Conservation (phyloP, 495 filamentous ascomycete species). For the Podospora appendiculata region DNA sequence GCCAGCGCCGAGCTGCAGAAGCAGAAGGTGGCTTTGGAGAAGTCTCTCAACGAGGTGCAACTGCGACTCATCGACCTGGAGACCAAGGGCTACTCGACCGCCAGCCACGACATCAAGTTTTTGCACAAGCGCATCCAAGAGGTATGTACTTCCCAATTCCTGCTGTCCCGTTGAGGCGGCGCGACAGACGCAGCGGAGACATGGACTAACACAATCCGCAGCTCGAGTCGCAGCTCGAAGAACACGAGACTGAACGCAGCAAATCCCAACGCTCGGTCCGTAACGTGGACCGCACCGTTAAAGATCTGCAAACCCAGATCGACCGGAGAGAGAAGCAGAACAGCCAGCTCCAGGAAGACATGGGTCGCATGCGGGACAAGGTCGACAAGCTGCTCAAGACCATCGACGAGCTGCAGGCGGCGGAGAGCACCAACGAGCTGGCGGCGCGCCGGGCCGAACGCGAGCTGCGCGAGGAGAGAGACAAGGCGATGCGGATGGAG, state of each 20-base stretch:
- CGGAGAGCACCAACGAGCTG: slow-evolving; percentile 73
- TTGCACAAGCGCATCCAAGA: slow-evolving; percentile 92
- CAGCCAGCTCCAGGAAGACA: slow-evolving; percentile 69
- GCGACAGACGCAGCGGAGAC: background rate
- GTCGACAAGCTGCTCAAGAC: slow-evolving; percentile 78
- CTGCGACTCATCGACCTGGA: slow-evolving; percentile 85
- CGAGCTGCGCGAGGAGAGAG: slow-evolving; percentile 81
- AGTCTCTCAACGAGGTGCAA: slow-evolving; percentile 85
- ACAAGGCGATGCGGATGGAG: slow-evolving; percentile 75
- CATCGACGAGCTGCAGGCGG: slow-evolving; percentile 88
- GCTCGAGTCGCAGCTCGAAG: slow-evolving; percentile 89
- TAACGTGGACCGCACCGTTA: slow-evolving; percentile 90
- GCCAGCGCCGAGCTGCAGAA: slow-evolving; percentile 76
- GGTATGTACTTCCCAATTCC: slow-evolving; percentile 45
- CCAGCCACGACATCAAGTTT: slow-evolving; percentile 92
- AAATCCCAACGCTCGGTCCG: slow-evolving; percentile 80
- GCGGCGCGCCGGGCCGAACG: slow-evolving; percentile 76
- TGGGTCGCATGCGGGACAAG: slow-evolving; percentile 78
- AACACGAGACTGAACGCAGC: slow-evolving; percentile 66
- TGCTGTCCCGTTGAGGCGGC: background rate
- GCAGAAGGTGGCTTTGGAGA: slow-evolving; percentile 86
- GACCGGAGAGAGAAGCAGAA: slow-evolving; percentile 85
- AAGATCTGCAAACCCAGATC: slow-evolving; percentile 87
- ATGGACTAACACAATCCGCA: slow-evolving; percentile 30
- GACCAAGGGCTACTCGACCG: slow-evolving; percentile 91